These are phyloP conservation scores for Arachnomyces sp. DNA, from an alignment of 2,329 filamentous ascomycete genomes.

Conservation along the genomic window DNA sequence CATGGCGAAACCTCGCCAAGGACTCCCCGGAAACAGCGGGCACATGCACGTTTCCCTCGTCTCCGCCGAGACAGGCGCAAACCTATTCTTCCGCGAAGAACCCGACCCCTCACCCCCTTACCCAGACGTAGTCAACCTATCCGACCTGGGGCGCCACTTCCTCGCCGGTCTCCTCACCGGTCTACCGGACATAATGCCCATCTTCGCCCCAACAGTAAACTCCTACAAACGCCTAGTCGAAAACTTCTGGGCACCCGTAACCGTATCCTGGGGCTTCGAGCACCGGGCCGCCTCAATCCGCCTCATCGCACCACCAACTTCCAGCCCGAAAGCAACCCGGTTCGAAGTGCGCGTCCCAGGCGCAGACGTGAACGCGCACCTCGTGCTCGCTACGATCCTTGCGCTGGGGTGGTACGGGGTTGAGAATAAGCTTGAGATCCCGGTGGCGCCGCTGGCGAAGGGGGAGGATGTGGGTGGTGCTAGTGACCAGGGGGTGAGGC, in stretches of 20 bases:
- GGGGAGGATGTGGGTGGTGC: slow-evolving; percentile 70
- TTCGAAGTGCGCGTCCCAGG: slow-evolving; percentile 90
- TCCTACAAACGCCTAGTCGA: slow-evolving; percentile 97
- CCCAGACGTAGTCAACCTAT: slow-evolving; percentile 68
- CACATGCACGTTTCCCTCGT: slow-evolving; percentile 92
- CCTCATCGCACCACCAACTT: slow-evolving; percentile 78
- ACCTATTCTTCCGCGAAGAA: slow-evolving; percentile 68
- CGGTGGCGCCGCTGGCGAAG: slow-evolving; percentile 72
- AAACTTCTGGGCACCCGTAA: slow-evolving; percentile 98
- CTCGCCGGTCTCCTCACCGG: slow-evolving; percentile 83
- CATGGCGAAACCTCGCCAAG: slow-evolving; percentile 93
- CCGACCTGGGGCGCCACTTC: slow-evolving; percentile 85
- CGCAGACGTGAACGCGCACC: slow-evolving; percentile 86
- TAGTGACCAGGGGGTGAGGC: slow-evolving; percentile 61
- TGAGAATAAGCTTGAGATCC: slow-evolving; percentile 81
- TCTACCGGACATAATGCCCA: slow-evolving; percentile 88
- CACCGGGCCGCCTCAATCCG: slow-evolving; percentile 88
- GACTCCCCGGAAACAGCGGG: slow-evolving; percentile 86
- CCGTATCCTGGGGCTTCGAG: slow-evolving; percentile 93
- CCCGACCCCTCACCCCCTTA: slow-evolving; percentile 64
- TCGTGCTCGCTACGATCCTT: slow-evolving; percentile 77
- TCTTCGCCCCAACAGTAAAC: slow-evolving; percentile 90
- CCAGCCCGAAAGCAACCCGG: slow-evolving; percentile 74
- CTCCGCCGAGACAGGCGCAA: slow-evolving; percentile 62
- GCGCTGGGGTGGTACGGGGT: slow-evolving; percentile 85